Base-by-base conservation (phyloP, 108 stramenopile genomes). In the Cyclotella kingstonii region DNA sequence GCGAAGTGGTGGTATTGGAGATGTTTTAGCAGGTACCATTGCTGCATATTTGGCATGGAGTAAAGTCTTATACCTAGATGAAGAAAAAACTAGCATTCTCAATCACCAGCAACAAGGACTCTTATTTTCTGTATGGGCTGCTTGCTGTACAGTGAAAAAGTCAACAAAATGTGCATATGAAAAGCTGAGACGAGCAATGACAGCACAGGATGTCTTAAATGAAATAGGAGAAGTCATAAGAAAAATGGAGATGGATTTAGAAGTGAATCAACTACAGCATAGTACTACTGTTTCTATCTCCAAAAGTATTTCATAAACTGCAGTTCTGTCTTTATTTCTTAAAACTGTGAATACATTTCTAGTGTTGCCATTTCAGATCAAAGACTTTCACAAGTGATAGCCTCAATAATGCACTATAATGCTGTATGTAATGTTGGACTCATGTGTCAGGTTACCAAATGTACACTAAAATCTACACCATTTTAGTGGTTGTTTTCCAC, bases 1-100 rank as follows among this genome's bases (percentile, higher is more conserved):
- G 66, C 84, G 98, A 43, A 96, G 95, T 31, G 98, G 98, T 42
- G 98, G 98, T 12, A 84, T 97, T 47, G 98, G 98, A 9, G 98
- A 99, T 71, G 76, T 99, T 12, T 70, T 99, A 56, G 81, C 95
- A 11, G 94, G 94, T 23, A 81, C 86, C 0, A 54, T 89, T 29
- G 89, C 82, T 31, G 82, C 89, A 9, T 81, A 93, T 22, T 36
- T 86, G 65, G 83, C 84, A 5, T 95, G 93, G 94, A 78, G 91
- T 60, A 19, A 8, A 15, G 80, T 93, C 43, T 48, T 90, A 52
- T 31, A 75, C 9, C 25, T 53, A 39, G 50, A 33, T 30, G 14
- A 50, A 21, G 57, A 52, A 47, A 67, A 68, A n/a, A n/a, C n/a
- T 14, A 14, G 9, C 11, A 33, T 22, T 17, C 12, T 12, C 34